Conservation (phyloP, 805 yeast genomes). For the Maudiozyma barnettii region DNA sequence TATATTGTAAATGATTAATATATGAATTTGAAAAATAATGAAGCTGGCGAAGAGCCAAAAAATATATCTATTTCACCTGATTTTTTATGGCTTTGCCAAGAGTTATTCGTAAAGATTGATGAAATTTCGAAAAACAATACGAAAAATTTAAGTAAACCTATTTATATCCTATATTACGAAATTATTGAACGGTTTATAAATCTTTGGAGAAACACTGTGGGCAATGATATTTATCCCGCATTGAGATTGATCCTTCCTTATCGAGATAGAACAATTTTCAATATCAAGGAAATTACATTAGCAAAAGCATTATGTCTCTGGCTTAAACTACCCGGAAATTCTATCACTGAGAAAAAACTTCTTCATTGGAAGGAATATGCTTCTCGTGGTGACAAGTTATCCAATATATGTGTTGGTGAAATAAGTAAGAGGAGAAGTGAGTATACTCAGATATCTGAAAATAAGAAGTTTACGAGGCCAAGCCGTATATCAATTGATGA, state of each 20-base stretch:
- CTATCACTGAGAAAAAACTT: slow-evolving; percentile 48
- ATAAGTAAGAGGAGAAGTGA: slow-evolving; percentile 40
- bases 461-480: not conserved
- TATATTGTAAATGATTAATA: not conserved
- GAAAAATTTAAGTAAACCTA: slow-evolving; percentile 12
- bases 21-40: not conserved
- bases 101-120: slow-evolving; percentile 25
- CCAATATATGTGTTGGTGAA: slow-evolving; percentile 40
- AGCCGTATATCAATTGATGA: slow-evolving; percentile 35
- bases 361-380: slow-evolving; percentile 39
- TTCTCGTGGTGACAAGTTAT: slow-evolving; percentile 33
- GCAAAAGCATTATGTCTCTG: slow-evolving; percentile 43
- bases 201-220: slow-evolving; percentile 46
- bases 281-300: slow-evolving; percentile 54
- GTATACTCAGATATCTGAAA: slow-evolving; percentile 25
- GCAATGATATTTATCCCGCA: slow-evolving; percentile 59
- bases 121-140: slow-evolving; percentile 6
- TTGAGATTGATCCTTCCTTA: slow-evolving; percentile 53
- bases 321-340: slow-evolving; percentile 48
- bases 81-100: slow-evolving; percentile 31
- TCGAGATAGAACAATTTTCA: slow-evolving; percentile 51
- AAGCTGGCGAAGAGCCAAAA: slow-evolving; percentile 6
- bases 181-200: slow-evolving; percentile 35
- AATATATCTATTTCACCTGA: slow-evolving; percentile 31
- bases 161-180: slow-evolving; percentile 16